Conservation (phyloP, 192 early-diverging fungal species). For the Obelidium mucronatum region DNA sequence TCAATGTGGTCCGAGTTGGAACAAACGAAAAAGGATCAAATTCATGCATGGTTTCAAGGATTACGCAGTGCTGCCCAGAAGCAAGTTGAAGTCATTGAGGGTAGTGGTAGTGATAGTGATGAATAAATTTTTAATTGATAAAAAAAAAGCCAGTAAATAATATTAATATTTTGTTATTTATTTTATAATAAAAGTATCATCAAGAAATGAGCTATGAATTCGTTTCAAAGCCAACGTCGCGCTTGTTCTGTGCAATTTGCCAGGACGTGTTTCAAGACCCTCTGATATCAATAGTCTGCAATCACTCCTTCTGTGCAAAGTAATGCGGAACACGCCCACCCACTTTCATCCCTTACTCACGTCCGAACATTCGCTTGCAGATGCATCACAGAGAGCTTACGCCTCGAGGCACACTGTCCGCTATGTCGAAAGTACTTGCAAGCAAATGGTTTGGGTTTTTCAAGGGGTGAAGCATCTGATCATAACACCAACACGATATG, state of each 20-base stretch:
- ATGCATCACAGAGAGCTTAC: conserved; percentile 63
- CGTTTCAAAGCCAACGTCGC: conserved; percentile 5
- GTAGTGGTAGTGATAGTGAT: too few relatives aligned
- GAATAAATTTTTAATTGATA: too few relatives aligned
- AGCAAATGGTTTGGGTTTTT: conserved; percentile 16
- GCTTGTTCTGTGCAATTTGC: conserved; percentile 46
- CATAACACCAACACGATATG: not conserved
- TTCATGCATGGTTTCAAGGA: too few relatives aligned
- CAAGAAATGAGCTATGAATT: too few relatives aligned
- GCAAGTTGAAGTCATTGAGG: too few relatives aligned
- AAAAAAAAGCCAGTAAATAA: too few relatives aligned
- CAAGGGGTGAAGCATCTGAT: not conserved
- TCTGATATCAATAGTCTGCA: conserved; percentile 63
- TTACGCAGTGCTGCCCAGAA: too few relatives aligned
- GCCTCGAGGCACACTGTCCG: conserved; percentile 64
- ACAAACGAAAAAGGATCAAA: too few relatives aligned
- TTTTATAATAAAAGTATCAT: too few relatives aligned
- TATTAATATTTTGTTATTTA: too few relatives aligned
- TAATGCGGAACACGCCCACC: not conserved
- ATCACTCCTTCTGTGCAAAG: conserved; percentile 67
- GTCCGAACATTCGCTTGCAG: conserved; percentile 6
- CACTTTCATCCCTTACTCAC: too few relatives aligned
- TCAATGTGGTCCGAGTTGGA: too few relatives aligned
- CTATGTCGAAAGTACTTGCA: conserved; percentile 56
- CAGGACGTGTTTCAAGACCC: conserved; percentile 65